Evolutionary conservation across 2,329 filamentous ascomycete species (phyloP), one percentile per base, ranked within the genome.

Genomic region (Fusarium clavum): DNA sequence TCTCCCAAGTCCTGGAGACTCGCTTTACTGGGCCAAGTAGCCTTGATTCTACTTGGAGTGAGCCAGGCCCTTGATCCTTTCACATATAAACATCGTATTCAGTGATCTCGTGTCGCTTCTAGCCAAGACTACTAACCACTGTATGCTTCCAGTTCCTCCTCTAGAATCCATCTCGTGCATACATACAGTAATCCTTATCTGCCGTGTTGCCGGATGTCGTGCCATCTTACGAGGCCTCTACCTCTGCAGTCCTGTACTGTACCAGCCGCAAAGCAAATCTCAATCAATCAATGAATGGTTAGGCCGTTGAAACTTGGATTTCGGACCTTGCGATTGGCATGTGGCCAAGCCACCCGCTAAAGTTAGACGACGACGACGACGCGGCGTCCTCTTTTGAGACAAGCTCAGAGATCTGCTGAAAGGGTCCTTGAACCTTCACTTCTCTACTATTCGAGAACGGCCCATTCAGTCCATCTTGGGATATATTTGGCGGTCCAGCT

Each of bases 31-130:
- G 27, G 58, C 61, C 48, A 68, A 58, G 43, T 18, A 45, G 48
- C 22, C 13, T 29, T 44, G 46, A 45, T 43, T 43, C 48, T 29
- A 22, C n/a, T 38, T 56, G 45, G 34, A 20, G 44, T 30, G 53
- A 61, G 44, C 55, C 53, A 71, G 55, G 49, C 46, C 45, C 38
- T 61, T 46, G 38, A 51, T 68, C 52, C 48, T 69, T 55, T 43
- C 55, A 41, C 44, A 46, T 57, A 52, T 46, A 43, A 62, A 62
- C 47, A 71, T 74, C 72, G 72, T 75, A 73, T 74, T 67, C 47
- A 64, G 46, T 69, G 53, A 67, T 72, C 72, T 74, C 69, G 69
- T 75, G 72, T 69, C 57, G 57, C 72, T 58, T 57, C 56, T 71
- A 61, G 55, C 58, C 61, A 62, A 64, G 57, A 29, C 43, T 48